These are phyloP conservation scores for Rhizophora apiculata DNA, from an alignment of 345 rosid genomes.

Conservation along the genomic window DNA sequence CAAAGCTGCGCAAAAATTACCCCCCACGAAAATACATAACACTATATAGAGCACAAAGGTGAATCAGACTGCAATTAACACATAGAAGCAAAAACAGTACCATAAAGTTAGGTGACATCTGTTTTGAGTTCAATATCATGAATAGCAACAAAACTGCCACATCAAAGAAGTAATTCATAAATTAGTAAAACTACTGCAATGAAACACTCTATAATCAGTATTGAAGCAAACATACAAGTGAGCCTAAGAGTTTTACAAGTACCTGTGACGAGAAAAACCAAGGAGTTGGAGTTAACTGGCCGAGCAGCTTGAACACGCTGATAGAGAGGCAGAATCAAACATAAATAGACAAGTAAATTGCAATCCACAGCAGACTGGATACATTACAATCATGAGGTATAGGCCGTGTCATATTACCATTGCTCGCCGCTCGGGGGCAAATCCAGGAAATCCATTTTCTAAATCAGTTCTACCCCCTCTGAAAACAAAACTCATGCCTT, in stretches of 20 bases:
- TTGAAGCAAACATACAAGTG: background rate
- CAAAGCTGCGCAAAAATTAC: slow-evolving; percentile 15
- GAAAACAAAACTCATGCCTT: slow-evolving; percentile 24
- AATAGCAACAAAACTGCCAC: slow-evolving; percentile 29
- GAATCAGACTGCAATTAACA: background rate
- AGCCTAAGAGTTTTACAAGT: background rate
- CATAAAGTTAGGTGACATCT: slow-evolving; percentile 30
- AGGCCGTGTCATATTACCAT: slow-evolving; percentile 10
- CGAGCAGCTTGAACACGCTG: slow-evolving; percentile 34
- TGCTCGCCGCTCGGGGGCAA: slow-evolving; percentile 22
- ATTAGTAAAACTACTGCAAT: background rate
- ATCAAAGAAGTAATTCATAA: background rate
- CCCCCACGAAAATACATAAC: background rate
- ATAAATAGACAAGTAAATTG: background rate
- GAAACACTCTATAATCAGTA: background rate
- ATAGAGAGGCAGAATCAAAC: background rate
- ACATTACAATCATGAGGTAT: no score
- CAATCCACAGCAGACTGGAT: no score
- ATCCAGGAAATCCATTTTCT: slow-evolving; percentile 23
- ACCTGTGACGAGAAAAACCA: slow-evolving; percentile 32
- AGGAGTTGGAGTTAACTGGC: slow-evolving; percentile 27
- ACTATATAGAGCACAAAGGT: background rate
- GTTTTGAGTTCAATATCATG: slow-evolving; percentile 30
- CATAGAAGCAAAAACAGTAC: background rate
- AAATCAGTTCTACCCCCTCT: slow-evolving; percentile 26